Evolutionary conservation across 306 rosid species (phyloP), one percentile per base, ranked within the genome.

Genomic region (Parietaria judaica): DNA sequence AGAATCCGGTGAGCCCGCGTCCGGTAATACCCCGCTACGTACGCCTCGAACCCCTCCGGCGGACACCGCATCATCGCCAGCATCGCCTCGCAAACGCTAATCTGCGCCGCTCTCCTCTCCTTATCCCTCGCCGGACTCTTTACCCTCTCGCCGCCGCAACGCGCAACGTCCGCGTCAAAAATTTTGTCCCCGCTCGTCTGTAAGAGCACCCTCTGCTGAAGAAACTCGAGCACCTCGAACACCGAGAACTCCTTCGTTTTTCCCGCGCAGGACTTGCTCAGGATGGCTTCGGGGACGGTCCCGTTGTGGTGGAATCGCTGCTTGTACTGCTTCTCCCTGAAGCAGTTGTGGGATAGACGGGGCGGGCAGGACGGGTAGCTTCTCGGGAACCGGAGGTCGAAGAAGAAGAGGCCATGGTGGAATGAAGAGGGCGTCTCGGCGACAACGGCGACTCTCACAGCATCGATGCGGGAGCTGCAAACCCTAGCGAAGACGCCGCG

Each of bases 361-460:
- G 10, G 76, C 70, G 6, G 71, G 70, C 6, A 41, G 6, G 39
- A 7, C 1, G 76, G 77, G 56, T 59, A 74, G 47, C 60, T 17
- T 11, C 51, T 9, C 7, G 83, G 77, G 17, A 78, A 45, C 7
- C 4, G 47, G 35, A 71, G 55, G 71, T 79, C 83, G 11, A 79
- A 79, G 66, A 67, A 71, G 54, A 74, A 71, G 39, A 74, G 68
- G 39, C 70, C 77, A 9, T 55, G 64, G 23, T 36, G 68, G 47
- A 58, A 60, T 43, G 71, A 65, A 48, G 62, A 10, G 14, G 9
- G 55, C 63, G 38, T 58, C 51, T 17, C 57, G 56, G 56, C 73
- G 11, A 72, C 64, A 4, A 79, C 38, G 23, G 70, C 52, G 14
- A 74, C 76, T 49, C 76, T 64, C 75, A 72, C 57, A 6, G 76